Evolutionary conservation across 2,329 filamentous ascomycete species (phyloP), one percentile per base, ranked within the genome.

Genomic region (Stagonosporopsis chrysanthemi): DNA sequence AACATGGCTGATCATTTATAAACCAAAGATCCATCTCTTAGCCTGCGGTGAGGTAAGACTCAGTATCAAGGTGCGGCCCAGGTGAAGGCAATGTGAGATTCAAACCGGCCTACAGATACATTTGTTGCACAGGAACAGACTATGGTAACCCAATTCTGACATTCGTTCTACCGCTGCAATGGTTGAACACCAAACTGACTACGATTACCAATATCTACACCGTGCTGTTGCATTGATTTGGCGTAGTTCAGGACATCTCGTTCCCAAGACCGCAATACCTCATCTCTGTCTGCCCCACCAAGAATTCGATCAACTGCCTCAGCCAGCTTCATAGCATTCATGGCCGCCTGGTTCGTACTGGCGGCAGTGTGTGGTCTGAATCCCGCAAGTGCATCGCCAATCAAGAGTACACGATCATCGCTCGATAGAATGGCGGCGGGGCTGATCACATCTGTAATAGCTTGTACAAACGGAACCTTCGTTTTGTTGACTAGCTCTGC

Each of bases 281-380:
- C 40, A 2, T 45, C 24, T 9, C 33, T 62, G 31, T 72, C 71
- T 22, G 75, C 64, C 3, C 78, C 78, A 9, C 64, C 47, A 42
- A 80, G 66, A 19, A 78, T 69, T 26, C 67, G 60, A 0, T 71
- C 77, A 3, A 68, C 36, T 1, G 58, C 48, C 12, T 46, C 23
- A 9, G 64, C 60, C 17, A 82, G 61, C 14, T 62, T 63, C 48
- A 77, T 54, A 6, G 76, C 76, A 56, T 82, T 75, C 42, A 76
- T 71, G 0, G 80, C 80, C 2, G 79, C 80, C 56, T 82, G 80
- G 9, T 78, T 75, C 0, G 80, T 80, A 14, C 78, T 78, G 22
- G 75, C 69, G 0, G 73, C 80, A 4, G 76, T 72, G 47, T 83
- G 79, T 8, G 80, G 80, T 28, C 81, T 61, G 11, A 82, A 78